phyloP scores from a whole-genome alignment of 176 grass and related monocot species.

The Bonia amplexicaulis region DNA sequence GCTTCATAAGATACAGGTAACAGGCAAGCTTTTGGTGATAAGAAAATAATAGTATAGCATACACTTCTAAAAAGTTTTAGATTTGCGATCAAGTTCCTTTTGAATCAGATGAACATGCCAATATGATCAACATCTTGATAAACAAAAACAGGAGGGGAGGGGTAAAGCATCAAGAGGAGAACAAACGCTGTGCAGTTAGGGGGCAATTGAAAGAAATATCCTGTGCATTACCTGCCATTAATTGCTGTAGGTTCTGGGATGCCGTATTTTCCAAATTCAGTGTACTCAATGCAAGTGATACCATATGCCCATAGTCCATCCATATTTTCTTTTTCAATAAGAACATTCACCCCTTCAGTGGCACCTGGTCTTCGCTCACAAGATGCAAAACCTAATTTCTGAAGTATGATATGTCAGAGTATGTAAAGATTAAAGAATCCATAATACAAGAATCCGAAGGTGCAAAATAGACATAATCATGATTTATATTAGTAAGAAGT shows the following conservation, averaged over 20 bases:
- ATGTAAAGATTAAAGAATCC: background rate
- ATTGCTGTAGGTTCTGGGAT: conserved; percentile 61
- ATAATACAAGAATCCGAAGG: background rate
- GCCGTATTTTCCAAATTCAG: conserved; percentile 92
- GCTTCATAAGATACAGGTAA: background rate
- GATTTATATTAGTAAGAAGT: background rate
- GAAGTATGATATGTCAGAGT: conserved; percentile 30
- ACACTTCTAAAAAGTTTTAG: background rate
- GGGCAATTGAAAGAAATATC: background rate
- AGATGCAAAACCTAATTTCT: conserved; percentile 99
- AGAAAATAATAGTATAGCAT: background rate
- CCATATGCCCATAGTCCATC: conserved; percentile 88
- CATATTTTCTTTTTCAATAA: conserved; percentile 74
- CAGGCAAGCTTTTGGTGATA: background rate
- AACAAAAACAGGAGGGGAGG: background rate
- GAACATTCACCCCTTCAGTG: conserved; percentile 96
- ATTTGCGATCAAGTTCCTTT: background rate
- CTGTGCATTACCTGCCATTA: conserved; percentile 49
- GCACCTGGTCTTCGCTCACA: conserved; percentile 84
- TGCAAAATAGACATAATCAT: conserved; percentile 6
- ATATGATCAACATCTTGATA: background rate
- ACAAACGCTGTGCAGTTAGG: background rate
- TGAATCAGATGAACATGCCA: background rate
- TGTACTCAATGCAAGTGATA: conserved; percentile 95
- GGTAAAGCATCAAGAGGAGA: conserved; percentile 14